These are phyloP conservation scores for Poa annua DNA, from an alignment of 176 grass and related monocot species.

Conservation along the genomic window DNA sequence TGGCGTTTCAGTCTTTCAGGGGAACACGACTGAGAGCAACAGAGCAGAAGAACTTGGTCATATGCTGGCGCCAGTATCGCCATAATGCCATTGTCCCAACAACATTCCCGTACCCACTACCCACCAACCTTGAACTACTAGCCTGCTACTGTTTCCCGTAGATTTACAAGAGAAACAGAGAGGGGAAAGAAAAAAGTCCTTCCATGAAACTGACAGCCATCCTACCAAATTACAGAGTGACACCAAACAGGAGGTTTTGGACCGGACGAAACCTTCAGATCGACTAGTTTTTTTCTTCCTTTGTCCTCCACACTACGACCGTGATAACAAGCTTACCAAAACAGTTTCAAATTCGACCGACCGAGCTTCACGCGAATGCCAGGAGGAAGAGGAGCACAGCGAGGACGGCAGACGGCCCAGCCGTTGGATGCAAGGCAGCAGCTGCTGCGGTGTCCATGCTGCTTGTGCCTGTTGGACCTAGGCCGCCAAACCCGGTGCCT, in stretches of 20 bases:
- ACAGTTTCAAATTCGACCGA: neutral
- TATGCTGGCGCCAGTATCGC: neutral
- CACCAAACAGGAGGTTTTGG: slow-evolving; percentile 40
- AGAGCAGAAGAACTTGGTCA: neutral
- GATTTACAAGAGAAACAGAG: slow-evolving; percentile 40
- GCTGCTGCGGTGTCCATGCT: slow-evolving; percentile 50
- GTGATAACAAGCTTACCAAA: neutral
- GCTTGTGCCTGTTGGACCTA: slow-evolving; percentile 60
- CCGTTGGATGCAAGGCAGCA: slow-evolving; percentile 17
- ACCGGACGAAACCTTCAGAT: slow-evolving; percentile 24
- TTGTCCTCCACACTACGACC: slow-evolving; percentile 34
- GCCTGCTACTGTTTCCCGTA: slow-evolving; percentile 16
- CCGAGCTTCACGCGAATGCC: neutral
- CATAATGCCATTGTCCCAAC: slow-evolving; percentile 4
- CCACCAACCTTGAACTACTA: slow-evolving; percentile 5
- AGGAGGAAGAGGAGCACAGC: slow-evolving; percentile 32
- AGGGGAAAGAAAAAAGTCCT: neutral
- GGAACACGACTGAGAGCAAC: neutral
- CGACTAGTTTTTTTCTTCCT: slow-evolving; percentile 20
- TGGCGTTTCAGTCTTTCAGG: neutral
- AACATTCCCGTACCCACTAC: slow-evolving; percentile 19
- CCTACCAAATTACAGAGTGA: slow-evolving; percentile 47
- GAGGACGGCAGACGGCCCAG: slow-evolving; percentile 10
- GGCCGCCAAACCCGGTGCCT: slow-evolving; percentile 46
- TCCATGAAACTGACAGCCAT: slow-evolving; percentile 51